Evolutionary conservation across 2,329 filamentous ascomycete species (phyloP).

Genomic region (Fusarium sororula): DNA sequence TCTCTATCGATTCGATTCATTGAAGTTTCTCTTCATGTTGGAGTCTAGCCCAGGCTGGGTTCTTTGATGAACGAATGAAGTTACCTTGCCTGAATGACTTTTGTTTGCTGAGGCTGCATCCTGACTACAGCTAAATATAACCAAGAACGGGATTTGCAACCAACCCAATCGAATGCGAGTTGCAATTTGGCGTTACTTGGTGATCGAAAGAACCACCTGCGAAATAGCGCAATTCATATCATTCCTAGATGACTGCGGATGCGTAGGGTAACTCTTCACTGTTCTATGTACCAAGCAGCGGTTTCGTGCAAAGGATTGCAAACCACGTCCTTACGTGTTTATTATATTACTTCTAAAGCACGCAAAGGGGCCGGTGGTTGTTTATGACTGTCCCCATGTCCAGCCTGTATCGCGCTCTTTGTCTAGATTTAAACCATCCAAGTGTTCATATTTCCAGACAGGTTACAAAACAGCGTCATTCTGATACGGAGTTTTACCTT

Average conservation of each 20-base stretch:
- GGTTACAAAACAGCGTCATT: background rate
- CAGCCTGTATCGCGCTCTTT: background rate
- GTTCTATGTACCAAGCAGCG: background rate
- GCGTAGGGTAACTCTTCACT: background rate
- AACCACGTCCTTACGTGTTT: background rate
- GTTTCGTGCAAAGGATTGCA: background rate
- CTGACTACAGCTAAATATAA: background rate
- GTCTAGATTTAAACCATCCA: background rate
- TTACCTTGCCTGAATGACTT: background rate
- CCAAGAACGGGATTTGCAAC: background rate
- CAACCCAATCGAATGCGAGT: background rate
- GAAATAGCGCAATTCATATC: background rate
- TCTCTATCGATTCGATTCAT: no score
- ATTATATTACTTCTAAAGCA: background rate
- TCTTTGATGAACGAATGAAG: background rate
- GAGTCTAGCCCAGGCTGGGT: background rate
- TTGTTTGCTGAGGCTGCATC: background rate
- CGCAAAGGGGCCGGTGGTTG: no score
- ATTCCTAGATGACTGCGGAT: background rate
- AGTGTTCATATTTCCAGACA: background rate
- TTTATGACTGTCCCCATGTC: no score
- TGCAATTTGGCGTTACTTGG: no score
- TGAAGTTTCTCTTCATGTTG: background rate
- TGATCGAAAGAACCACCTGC: background rate
- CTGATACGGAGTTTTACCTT: background rate